Percentiles rank a stretch among this genome's conserved stretches.
These are phyloP conservation scores for Globisporangium abappressorium DNA, from an alignment of 352 stramenopile species.

Conservation along the genomic window DNA sequence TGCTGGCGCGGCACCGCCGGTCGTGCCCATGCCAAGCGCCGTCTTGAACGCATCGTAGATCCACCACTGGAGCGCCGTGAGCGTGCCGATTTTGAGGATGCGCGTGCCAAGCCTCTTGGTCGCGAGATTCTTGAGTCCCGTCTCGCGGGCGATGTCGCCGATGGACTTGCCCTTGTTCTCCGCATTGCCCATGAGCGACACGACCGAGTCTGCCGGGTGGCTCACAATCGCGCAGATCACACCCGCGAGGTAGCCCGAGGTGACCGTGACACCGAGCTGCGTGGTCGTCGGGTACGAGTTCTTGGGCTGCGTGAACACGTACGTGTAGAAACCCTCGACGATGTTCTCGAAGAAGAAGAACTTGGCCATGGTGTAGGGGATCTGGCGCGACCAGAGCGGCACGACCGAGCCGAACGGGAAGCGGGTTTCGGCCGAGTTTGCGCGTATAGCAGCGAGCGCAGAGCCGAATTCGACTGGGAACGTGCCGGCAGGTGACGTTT, in stretches of 20 bases:
- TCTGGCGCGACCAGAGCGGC: conserved; percentile 90
- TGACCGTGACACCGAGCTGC: conserved; percentile 96
- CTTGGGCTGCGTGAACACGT: conserved; percentile 90
- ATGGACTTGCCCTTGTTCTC: conserved; percentile 91
- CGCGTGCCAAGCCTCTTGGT: conserved; percentile 90
- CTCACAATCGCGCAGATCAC: conserved; percentile 99
- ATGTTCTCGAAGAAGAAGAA: conserved; percentile 97
- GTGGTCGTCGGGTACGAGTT: conserved; percentile 90
- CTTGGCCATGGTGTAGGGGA: conserved; percentile 99
- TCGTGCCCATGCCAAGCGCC: conserved; percentile 89
- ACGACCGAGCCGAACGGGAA: conserved; percentile 92
- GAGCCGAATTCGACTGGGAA: conserved; percentile 88
- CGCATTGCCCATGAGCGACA: conserved; percentile 96
- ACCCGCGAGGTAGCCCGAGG: conserved; percentile 98
- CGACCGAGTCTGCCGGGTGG: conserved; percentile 98
- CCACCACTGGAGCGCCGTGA: conserved; percentile 96
- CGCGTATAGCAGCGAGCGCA: conserved; percentile 86
- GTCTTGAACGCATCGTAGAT: conserved; percentile 97
- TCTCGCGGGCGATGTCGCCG: conserved; percentile 84
- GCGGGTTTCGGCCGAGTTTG: conserved; percentile 82
- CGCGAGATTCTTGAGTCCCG: conserved; percentile 69
- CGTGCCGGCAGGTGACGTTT: conserved; percentile 86
- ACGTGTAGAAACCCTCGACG: conserved; percentile 84
- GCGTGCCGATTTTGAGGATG: conserved; percentile 96
- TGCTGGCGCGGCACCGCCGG: conserved; percentile 61